phyloP scores from a whole-genome alignment of 257 asterid species.

The Solanum microdontum region DNA sequence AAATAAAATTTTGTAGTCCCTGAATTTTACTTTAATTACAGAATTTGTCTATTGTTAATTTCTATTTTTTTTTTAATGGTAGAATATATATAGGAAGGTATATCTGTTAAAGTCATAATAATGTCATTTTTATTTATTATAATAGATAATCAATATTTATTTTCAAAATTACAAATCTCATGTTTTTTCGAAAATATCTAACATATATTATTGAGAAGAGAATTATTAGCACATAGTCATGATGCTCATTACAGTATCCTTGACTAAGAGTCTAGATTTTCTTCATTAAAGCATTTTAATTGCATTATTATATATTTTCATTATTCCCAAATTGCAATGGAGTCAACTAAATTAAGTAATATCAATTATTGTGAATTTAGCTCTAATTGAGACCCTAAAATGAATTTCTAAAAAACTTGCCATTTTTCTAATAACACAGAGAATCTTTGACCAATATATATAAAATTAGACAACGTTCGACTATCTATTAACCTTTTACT shows the following conservation, averaged over 20 bases:
- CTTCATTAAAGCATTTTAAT: neutral
- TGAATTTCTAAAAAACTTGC: fast-evolving
- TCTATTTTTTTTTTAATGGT: neutral
- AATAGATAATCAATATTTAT: neutral
- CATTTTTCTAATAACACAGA: neutral
- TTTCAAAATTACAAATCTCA: neutral
- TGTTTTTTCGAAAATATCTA: neutral
- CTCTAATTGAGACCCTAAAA: neutral
- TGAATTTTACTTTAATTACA: neutral
- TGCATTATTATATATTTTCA: neutral
- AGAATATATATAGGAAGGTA: neutral
- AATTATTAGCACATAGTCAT: neutral
- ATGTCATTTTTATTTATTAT: neutral
- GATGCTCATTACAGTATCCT: neutral
- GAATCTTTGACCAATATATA: neutral
- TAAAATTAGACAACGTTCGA: fast-evolving
- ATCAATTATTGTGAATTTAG: neutral
- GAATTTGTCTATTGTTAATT: neutral
- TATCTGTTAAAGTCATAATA: neutral
- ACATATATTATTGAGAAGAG: neutral
- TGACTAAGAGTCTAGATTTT: neutral
- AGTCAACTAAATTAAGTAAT: neutral
- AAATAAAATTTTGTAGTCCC: neutral
- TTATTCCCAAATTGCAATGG: neutral
- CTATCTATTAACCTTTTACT: too few species aligned